These are phyloP conservation scores for Penicillium cataractarum DNA, from an alignment of 495 filamentous ascomycete genomes.

Conservation along the genomic window DNA sequence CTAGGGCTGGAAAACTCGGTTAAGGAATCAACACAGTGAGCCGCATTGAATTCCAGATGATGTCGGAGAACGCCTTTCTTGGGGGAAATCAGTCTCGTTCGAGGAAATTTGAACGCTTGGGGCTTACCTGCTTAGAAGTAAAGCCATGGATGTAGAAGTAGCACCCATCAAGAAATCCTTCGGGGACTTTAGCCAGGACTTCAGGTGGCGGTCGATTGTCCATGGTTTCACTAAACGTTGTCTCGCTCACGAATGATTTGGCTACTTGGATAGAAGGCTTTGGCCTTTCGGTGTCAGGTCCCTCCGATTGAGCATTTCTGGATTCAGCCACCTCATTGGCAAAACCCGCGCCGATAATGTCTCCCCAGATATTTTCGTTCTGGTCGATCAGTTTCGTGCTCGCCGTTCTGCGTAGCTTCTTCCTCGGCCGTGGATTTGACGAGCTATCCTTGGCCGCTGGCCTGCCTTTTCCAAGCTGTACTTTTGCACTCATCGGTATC, in stretches of 20 bases:
- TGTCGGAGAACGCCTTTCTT: slow-evolving; percentile 51
- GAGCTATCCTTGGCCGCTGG: slow-evolving; percentile 21
- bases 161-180: slow-evolving; percentile 43
- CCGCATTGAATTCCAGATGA: slow-evolving; percentile 58
- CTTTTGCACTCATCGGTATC: slow-evolving; percentile 34
- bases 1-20: slow-evolving; percentile 43
- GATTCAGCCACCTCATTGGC: slow-evolving; percentile 30
- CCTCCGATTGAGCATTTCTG: slow-evolving; percentile 38
- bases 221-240: slow-evolving; percentile 35
- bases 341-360: slow-evolving; percentile 69
- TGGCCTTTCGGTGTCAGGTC: slow-evolving; percentile 23
- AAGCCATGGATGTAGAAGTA: slow-evolving; percentile 72
- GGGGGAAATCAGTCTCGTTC: slow-evolving; percentile 15
- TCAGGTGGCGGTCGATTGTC: slow-evolving; percentile 26
- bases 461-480: slow-evolving; percentile 24
- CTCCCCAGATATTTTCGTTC: slow-evolving; percentile 82
- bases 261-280: slow-evolving; percentile 38
- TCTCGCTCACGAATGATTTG: slow-evolving; percentile 49
- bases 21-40: slow-evolving; percentile 47
- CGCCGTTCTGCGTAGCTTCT: slow-evolving; percentile 77
- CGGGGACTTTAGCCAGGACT: slow-evolving; percentile 15
- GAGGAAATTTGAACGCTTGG: neutral
- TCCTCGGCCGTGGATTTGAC: slow-evolving; percentile 43
- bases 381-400: slow-evolving; percentile 79
- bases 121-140: slow-evolving; percentile 53